Evolutionary conservation across 2,329 filamentous ascomycete genomes (phyloP), one percentile per base, ranked within the genome.

Genomic region (Fusarium nodosum): DNA sequence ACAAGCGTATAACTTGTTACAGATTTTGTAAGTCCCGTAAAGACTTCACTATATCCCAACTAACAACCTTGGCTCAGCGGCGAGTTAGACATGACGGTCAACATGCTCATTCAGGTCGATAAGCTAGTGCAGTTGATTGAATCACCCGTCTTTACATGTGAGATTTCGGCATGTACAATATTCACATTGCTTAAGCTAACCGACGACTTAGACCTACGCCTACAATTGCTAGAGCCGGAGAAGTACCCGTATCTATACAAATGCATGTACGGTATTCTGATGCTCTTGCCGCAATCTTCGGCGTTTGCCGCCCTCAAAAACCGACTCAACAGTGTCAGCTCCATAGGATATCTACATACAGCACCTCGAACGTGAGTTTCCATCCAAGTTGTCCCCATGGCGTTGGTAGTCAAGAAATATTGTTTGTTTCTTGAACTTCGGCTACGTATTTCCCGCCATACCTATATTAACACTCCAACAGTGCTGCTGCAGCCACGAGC

Each of bases 51-150:
- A 1, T 38, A 30, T 39, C 24, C 31, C 8, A 52, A 31, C 57
- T 67, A 54, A 42, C 34, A 15, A n/a, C 6, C 33, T 36, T 41
- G 34, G 9, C 24, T 16, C n/a, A 97, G 93, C 80, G 96, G 93
- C 63, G 96, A 99, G 75, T 85, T 99, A 50, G 96, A 99, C 79
- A 98, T 99, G 93, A 98, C 95, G 0, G 96, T 99, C 73, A 97
- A 97, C 74, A 97, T 97, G 81, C 87, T 99, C 57, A 99, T 99
- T 44, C 97, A 99, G 78, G 97, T 99, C 72, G 96, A 99, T 80
- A 99, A 99, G 79, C 86, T 99, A 18, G 96, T 99, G 15, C 96
- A 99, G 79, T 86, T 99, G 18, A 89, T 99, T 39, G 96, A 99
- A 79, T 98, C 94, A 0, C 96, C 96, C 0, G 96, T 99, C 2